Percentiles rank a stretch among this genome's conserved stretches.
phyloP scores from a whole-genome alignment of 306 rosid species.

The Trifolium subterraneum region DNA sequence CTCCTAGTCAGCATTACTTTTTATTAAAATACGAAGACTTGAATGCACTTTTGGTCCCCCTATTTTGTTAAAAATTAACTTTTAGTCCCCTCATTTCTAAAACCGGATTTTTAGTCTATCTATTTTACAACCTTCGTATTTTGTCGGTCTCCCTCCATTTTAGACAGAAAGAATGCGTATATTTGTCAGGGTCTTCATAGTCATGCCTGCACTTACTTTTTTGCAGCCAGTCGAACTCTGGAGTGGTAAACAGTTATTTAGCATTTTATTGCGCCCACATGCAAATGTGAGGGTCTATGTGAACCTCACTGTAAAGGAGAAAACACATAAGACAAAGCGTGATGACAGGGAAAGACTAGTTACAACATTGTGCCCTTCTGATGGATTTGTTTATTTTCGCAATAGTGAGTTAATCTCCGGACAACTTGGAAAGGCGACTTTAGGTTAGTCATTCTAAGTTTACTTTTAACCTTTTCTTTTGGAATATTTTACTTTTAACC shows the following conservation, averaged over 20 bases:
- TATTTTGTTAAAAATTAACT: too few species aligned
- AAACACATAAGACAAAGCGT: conserved; percentile 57
- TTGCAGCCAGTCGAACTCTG: conserved; percentile 96
- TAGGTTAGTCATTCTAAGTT: conserved; percentile 64
- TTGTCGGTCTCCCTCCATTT: too few species aligned
- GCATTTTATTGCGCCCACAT: conserved; percentile 80
- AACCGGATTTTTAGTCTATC: too few species aligned
- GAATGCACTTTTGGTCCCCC: too few species aligned
- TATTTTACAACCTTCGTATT: too few species aligned
- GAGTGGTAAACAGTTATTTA: conserved; percentile 96
- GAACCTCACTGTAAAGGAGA: conserved; percentile 85
- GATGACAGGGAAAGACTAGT: conserved; percentile 59
- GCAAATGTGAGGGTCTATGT: conserved; percentile 80
- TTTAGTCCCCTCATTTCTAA: too few species aligned
- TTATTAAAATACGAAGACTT: too few species aligned
- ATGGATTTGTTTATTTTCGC: conserved; percentile 89
- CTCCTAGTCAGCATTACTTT: too few species aligned
- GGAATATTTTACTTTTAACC: background rate
- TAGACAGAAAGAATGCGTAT: too few species aligned
- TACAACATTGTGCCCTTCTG: conserved; percentile 84
- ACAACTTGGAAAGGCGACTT: conserved; percentile 93
- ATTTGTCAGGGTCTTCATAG: too few species aligned
- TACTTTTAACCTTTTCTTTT: conserved; percentile 1
- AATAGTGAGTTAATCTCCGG: conserved; percentile 96
- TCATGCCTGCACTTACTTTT: too few species aligned